A percentile compares a stretch with the other conserved stretches of the same genome.
Conservation (phyloP, 495 filamentous ascomycete genomes). For the Arthonia radiata region DNA sequence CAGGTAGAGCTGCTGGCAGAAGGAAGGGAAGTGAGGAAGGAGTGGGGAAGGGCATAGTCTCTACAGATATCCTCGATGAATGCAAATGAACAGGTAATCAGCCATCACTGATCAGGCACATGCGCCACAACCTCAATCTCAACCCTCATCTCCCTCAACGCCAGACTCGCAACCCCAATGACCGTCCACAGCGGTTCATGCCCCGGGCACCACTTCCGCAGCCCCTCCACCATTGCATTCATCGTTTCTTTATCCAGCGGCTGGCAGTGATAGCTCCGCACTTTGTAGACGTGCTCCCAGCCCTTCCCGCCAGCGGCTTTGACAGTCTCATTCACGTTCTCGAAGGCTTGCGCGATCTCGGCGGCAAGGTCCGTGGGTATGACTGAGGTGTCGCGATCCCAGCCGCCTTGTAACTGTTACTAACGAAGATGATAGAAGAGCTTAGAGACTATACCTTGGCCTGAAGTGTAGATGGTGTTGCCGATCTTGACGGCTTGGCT, state of each 20-base stretch:
- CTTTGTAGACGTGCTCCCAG: constrained; percentile 29
- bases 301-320: constrained; percentile 27
- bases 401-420: constrained; percentile 19
- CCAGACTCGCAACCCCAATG: constrained; percentile 20
- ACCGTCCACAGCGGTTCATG: constrained; percentile 26
- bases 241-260: constrained; percentile 19
- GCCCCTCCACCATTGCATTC: constrained; percentile 18
- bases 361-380: constrained; percentile 15
- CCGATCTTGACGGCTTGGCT: constrained; percentile 28
- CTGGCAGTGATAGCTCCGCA: constrained; percentile 28
- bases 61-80: too few relatives aligned
- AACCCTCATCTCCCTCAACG: constrained; percentile 23
- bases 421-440: constrained; percentile 1
- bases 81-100: too few relatives aligned
- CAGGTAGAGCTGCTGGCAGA: too few relatives aligned
- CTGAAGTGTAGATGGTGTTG: constrained; percentile 25
- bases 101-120: too few relatives aligned
- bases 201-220: constrained; percentile 23
- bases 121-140: constrained; percentile 31
- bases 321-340: constrained; percentile 23
- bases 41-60: too few relatives aligned
- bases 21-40: too few relatives aligned
- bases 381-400: constrained; percentile 18
- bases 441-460: constrained; percentile 20
- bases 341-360: constrained; percentile 28